Conservation (phyloP, 805 yeast species). For the Kluyveromyces siamensis region DNA sequence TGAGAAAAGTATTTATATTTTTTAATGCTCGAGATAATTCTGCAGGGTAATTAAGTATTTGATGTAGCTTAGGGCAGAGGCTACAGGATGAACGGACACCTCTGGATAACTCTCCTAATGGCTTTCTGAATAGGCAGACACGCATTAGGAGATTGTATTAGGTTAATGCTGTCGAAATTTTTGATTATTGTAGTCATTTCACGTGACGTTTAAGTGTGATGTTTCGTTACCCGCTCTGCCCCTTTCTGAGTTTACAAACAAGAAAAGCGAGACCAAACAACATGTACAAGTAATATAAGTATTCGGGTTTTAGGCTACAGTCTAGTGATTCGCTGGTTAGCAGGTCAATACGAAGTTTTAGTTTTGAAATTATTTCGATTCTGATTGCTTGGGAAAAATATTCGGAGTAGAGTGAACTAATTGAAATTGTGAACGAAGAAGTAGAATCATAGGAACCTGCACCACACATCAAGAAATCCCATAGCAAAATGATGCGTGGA, state of each 20-base stretch:
- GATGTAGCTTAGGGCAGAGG: neutral
- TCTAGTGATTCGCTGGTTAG: neutral
- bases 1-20: neutral
- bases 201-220: neutral
- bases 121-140: too few relatives aligned
- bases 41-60: neutral
- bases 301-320: too few relatives aligned
- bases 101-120: neutral
- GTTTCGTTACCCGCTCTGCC: neutral
- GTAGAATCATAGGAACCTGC: neutral
- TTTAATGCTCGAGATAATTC: neutral
- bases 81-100: neutral
- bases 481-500: slow-evolving; percentile 59
- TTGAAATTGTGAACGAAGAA: neutral
- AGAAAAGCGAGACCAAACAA: neutral
- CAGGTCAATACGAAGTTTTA: neutral
- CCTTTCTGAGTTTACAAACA: neutral
- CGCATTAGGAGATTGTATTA: too few relatives aligned
- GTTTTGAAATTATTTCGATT: neutral
- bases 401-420: neutral
- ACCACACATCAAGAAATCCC: neutral
- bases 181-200: neutral
- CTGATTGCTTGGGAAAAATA: neutral
- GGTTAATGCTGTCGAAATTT: too few relatives aligned
- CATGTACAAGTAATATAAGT: too few relatives aligned